A percentile compares a stretch with the other conserved stretches of the same genome.
phyloP scores from a whole-genome alignment of 2,329 filamentous ascomycete genomes.

The Xylaria sp. region DNA sequence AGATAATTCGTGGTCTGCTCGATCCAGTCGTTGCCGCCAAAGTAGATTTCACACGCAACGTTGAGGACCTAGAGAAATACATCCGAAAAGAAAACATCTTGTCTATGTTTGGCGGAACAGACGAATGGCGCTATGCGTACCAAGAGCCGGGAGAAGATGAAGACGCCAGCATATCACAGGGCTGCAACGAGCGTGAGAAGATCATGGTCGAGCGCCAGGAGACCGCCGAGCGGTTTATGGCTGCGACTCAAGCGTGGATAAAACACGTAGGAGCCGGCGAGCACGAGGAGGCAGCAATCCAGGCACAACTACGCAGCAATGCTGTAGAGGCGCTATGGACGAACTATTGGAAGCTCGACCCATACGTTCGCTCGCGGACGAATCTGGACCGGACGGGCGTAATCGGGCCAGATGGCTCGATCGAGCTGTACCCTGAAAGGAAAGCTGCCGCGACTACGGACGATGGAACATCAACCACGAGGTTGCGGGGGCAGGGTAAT shows the following conservation, averaged over 20 bases:
- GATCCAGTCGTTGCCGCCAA: slow-evolving; percentile 93
- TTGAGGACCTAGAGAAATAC: slow-evolving; percentile 78
- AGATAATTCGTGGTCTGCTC: slow-evolving; percentile 89
- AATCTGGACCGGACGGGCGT: slow-evolving; percentile 83
- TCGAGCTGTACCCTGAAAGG: slow-evolving; percentile 55
- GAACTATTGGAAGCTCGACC: slow-evolving; percentile 89
- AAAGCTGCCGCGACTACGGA: background rate
- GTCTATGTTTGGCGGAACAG: slow-evolving; percentile 83
- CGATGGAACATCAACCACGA: background rate
- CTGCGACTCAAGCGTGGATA: slow-evolving; percentile 78
- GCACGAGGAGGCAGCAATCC: slow-evolving; percentile 55
- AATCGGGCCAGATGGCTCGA: slow-evolving; percentile 70
- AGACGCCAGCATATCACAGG: slow-evolving; percentile 75
- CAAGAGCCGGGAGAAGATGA: slow-evolving; percentile 77
- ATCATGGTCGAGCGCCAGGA: slow-evolving; percentile 69
- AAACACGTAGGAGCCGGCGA: slow-evolving; percentile 49
- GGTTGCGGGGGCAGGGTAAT: background rate
- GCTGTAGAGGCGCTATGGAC: slow-evolving; percentile 70
- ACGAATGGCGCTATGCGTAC: slow-evolving; percentile 84
- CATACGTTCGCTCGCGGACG: slow-evolving; percentile 81
- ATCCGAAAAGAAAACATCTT: slow-evolving; percentile 76
- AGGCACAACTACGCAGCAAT: slow-evolving; percentile 65
- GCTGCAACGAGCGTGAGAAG: slow-evolving; percentile 64
- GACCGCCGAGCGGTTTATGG: slow-evolving; percentile 76
- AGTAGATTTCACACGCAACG: slow-evolving; percentile 86